Base-by-base conservation (phyloP, 31 red algal species). In the Bonnemaisonia californica region DNA sequence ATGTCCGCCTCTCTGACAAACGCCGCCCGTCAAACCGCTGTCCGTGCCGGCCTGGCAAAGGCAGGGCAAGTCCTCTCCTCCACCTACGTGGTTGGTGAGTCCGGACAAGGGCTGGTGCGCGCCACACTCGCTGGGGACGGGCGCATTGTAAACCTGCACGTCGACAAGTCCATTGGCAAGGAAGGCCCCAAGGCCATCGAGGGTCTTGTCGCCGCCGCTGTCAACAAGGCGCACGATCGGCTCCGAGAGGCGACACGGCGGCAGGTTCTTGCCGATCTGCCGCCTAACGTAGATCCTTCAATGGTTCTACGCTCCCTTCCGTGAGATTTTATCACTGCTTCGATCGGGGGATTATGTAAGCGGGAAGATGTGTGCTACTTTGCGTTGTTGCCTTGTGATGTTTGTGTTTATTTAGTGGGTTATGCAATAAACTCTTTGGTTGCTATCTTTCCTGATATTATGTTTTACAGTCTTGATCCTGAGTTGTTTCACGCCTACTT, bases 291-390 rank as follows among this genome's bases (percentile, higher is more conserved):
- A 9, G 89, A 92, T 62, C 65, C 81, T 1, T 70, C 81, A 23
- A 85, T 92, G 89, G 76, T 92, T 41, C 81, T 92, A 1, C 73
- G 89, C 18, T 79, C 89, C 4, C 54, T 90, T 58, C 87, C 87
- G 76, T 90, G 74, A 79, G 4, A 42, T 47, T 0, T 31, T 69
- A 19, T 21, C 26, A 33, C 0, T 29, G 26, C n/a, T n/a, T n/a
- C n/a, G n/a, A n/a, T n/a, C n/a, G n/a, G n/a, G n/a, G n/a, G n/a
- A n/a, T n/a, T n/a, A n/a, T n/a, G n/a, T n/a, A n/a, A n/a, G n/a
- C n/a, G n/a, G n/a, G n/a, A n/a, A n/a, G n/a, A n/a, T n/a, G n/a
- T n/a, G n/a, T n/a, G n/a, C n/a, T n/a, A n/a, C n/a, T n/a, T n/a
- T n/a, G n/a, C n/a, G n/a, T n/a, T n/a, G n/a, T n/a, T n/a, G n/a